phyloP scores from a whole-genome alignment of 805 yeast genomes.

The Hermanozyma aechmeae region DNA sequence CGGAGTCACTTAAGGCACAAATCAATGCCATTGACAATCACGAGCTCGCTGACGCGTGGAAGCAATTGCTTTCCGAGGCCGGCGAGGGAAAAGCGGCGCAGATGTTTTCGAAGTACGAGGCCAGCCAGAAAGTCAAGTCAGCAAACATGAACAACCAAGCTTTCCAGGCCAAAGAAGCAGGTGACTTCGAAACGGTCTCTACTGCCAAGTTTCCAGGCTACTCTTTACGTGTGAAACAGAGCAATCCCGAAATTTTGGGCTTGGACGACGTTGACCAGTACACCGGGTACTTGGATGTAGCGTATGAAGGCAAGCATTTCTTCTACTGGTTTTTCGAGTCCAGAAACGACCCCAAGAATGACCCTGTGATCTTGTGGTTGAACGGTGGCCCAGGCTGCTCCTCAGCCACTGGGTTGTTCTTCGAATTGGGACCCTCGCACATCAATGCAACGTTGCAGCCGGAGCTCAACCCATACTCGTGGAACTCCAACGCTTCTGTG shows the following conservation, averaged over 20 bases:
- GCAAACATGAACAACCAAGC: conserved; percentile 5
- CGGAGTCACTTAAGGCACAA: neutral
- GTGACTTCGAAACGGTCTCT: neutral
- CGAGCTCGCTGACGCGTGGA: conserved; percentile 2
- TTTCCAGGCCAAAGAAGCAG: too few relatives aligned
- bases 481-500: conserved; percentile 21
- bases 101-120: conserved; percentile 1
- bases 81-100: conserved; percentile 1
- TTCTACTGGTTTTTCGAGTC: conserved; percentile 24
- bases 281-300: conserved; percentile 31
- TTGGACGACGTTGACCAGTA: conserved; percentile 28
- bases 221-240: neutral
- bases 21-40: neutral
- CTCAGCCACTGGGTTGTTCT: conserved; percentile 19
- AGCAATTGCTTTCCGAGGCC: conserved; percentile 1
- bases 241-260: conserved; percentile 11
- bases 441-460: conserved; percentile 15
- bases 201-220: neutral
- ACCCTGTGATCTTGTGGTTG: conserved; percentile 24
- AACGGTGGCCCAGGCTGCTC: conserved; percentile 27
- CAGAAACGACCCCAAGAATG: conserved; percentile 20
- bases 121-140: neutral
- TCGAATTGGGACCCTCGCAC: conserved; percentile 21
- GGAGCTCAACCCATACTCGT: conserved; percentile 17
- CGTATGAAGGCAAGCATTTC: conserved; percentile 20